Evolutionary conservation across 352 stramenopile genomes (phyloP), one percentile per base, ranked within the genome.

Genomic region (Phytopythium mirpurense): DNA sequence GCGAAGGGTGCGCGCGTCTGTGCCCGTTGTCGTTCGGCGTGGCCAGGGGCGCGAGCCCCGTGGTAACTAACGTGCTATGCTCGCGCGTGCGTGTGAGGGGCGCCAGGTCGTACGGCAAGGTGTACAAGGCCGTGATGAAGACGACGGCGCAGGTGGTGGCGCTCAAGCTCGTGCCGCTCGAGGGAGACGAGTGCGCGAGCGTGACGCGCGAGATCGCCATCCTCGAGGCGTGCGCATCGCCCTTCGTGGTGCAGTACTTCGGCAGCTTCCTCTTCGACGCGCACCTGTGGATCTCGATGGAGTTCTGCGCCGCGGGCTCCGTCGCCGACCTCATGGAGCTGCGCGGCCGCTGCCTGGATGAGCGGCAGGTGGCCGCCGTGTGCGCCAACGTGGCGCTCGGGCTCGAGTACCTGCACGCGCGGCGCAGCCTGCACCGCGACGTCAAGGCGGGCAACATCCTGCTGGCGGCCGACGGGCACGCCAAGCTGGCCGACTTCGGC

Each of bases 401-500:
- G 24, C 72, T 96, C 54, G 71, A 60, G 18, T 93, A 96, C 59
- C 70, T 96, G 32, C 88, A 96, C 67, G 63, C 55, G 18, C 67
- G 83, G 29, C 68, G 74, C 15, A 84, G 85, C 18, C 93, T 96
- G 59, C 88, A 96, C 54, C 81, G 88, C 19, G 81, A 96, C 56
- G 83, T 96, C 45, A 96, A 96, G 58, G 84, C 88, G 5, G 83
- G 77, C 9, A 96, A 96, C 59, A 70, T 96, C 44, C 62, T 96
- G 19, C 65, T 96, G 8, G 76, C 74, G 6, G 54, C 59, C 16
- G 66, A 86, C 34, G 88, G 88, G 10, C 53, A 74, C 27, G 69
- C 86, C 50, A 96, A 94, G 59, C 73, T 97, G 31, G 83, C 87
- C 0, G 88, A 97, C 64, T 97, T 97, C 70, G 88, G 88, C 52